Conservation (phyloP, 78 protist species). For the Salpingoeca rosetta region DNA sequence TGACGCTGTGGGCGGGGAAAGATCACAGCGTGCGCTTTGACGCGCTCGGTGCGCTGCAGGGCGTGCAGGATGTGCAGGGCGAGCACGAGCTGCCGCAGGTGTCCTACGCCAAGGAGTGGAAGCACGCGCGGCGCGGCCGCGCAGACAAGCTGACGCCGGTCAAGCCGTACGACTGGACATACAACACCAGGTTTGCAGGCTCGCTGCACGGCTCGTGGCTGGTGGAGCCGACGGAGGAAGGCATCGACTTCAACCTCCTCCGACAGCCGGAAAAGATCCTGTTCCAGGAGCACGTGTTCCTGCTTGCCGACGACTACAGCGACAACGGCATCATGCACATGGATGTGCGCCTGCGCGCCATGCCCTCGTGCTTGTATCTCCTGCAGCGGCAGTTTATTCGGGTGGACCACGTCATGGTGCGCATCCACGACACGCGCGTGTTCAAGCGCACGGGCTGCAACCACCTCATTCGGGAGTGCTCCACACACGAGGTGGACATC, state of each 20-base stretch:
- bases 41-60: slow-evolving; percentile 37
- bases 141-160: not conserved
- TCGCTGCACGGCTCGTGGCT: slow-evolving; percentile 7
- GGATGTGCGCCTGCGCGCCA: slow-evolving; percentile 56
- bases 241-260: slow-evolving; percentile 39
- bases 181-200: slow-evolving; percentile 35
- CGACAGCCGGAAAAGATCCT: slow-evolving; percentile 52
- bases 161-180: slow-evolving; percentile 58
- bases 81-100: not conserved
- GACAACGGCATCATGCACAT: slow-evolving; percentile 58
- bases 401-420: slow-evolving; percentile 53
- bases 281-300: slow-evolving; percentile 47
- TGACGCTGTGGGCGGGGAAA: no score
- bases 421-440: slow-evolving; percentile 49
- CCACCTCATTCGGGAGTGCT: slow-evolving; percentile 24
- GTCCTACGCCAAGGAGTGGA: slow-evolving; percentile 8
- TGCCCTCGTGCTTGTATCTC: slow-evolving; percentile 43
- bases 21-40: no score
- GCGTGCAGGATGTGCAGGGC: not conserved
- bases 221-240: slow-evolving; percentile 18
- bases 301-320: slow-evolving; percentile 60
- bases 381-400: slow-evolving; percentile 48
- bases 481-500: not conserved
- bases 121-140: not conserved
- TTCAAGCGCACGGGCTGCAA: slow-evolving; percentile 34